Evolutionary conservation across 352 stramenopile genomes (phyloP).

Genomic region (Pseudoperonospora humuli): DNA sequence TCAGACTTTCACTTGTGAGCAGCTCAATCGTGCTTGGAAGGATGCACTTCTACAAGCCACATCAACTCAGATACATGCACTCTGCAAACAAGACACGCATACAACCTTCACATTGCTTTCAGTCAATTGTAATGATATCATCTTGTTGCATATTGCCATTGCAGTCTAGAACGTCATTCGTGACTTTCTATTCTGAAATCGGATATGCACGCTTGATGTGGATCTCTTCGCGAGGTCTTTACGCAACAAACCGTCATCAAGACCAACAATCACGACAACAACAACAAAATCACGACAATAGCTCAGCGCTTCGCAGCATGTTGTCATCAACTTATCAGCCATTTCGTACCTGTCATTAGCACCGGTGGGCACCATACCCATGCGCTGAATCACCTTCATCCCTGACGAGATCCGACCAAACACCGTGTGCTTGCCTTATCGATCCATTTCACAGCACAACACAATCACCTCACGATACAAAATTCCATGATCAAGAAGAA

Average conservation of each 20-base stretch:
- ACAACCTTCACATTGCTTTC: too few species aligned
- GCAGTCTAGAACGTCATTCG: background rate
- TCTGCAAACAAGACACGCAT: too few species aligned
- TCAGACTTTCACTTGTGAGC: too few species aligned
- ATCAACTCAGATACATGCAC: too few species aligned
- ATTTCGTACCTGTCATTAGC: constrained; percentile 68
- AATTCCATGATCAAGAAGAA: background rate
- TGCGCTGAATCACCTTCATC: constrained; percentile 91
- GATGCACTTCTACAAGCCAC: too few species aligned
- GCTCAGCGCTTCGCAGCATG: background rate
- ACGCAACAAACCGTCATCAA: background rate
- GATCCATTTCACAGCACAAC: background rate
- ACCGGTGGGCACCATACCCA: constrained; percentile 85
- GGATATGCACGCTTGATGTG: constrained; percentile 62
- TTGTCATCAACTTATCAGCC: background rate
- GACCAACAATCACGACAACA: constrained; percentile 1
- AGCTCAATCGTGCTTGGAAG: too few species aligned
- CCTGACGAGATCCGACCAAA: constrained; percentile 88
- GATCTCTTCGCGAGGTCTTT: constrained; percentile 74
- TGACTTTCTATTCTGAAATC: constrained; percentile 34
- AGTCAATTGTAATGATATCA: background rate
- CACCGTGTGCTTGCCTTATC: constrained; percentile 88
- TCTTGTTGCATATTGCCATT: background rate
- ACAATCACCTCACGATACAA: constrained; percentile 1
- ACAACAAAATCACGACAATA: background rate